phyloP scores from a whole-genome alignment of 345 rosid genomes.

The Geranium brycei region DNA sequence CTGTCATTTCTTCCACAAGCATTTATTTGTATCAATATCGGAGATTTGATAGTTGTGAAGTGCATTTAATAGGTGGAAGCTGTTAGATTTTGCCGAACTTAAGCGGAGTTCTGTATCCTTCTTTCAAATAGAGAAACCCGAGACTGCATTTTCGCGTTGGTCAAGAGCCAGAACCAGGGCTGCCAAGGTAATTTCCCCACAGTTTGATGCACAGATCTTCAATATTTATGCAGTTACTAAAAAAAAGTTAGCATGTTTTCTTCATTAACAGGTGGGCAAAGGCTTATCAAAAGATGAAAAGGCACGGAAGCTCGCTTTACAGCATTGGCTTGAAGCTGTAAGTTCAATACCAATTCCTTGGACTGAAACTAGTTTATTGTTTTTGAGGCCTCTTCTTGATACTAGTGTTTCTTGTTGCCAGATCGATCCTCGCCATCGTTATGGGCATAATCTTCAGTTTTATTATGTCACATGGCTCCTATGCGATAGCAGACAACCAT shows the following conservation, averaged over 20 bases:
- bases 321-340: slow-evolving; percentile 97
- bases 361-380: not conserved
- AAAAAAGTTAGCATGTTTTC: not conserved
- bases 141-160: slow-evolving; percentile 85
- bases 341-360: slow-evolving; percentile 13
- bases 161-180: slow-evolving; percentile 76
- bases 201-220: no score
- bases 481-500: slow-evolving; percentile 71
- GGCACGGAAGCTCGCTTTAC: slow-evolving; percentile 81
- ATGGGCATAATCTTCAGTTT: slow-evolving; percentile 90
- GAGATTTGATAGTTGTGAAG: slow-evolving; percentile 1
- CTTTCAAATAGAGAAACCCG: slow-evolving; percentile 66
- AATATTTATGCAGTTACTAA: not conserved
- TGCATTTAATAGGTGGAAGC: slow-evolving; percentile 55
- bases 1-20: not conserved
- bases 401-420: slow-evolving; percentile 16
- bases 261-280: slow-evolving; percentile 57
- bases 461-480: slow-evolving; percentile 78
- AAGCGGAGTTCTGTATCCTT: slow-evolving; percentile 85
- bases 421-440: slow-evolving; percentile 96
- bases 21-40: not conserved
- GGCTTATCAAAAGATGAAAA: slow-evolving; percentile 74
- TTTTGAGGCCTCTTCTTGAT: slow-evolving; percentile 6
- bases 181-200: slow-evolving; percentile 47
- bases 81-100: slow-evolving; percentile 85